Percentiles rank a stretch among this genome's conserved stretches.
phyloP scores from a whole-genome alignment of 441 rosid species.

The Viola pubescens region DNA sequence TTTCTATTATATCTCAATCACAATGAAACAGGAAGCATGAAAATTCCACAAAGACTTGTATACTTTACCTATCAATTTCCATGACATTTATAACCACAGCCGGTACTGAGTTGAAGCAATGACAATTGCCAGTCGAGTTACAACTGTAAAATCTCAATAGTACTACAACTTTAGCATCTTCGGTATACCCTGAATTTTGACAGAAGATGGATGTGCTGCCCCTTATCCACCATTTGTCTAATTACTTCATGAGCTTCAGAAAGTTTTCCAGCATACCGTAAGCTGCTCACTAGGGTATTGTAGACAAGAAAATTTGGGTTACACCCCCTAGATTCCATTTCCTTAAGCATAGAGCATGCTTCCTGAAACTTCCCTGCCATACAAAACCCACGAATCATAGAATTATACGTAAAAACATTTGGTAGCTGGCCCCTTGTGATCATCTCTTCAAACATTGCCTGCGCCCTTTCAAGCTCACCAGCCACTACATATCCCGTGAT shows the following conservation, averaged over 20 bases:
- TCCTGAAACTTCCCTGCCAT: conserved; percentile 65
- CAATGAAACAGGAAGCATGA: conserved; percentile 6
- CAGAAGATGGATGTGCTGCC: conserved; percentile 49
- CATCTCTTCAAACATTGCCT: conserved; percentile 63
- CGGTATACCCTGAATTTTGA: conserved; percentile 43
- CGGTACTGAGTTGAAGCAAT: conserved; percentile 14
- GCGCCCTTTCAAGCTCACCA: conserved; percentile 69
- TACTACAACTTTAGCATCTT: conserved; percentile 31
- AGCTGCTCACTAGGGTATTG: conserved; percentile 65
- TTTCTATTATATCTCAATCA: conserved; percentile 15
- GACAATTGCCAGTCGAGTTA: conserved; percentile 13
- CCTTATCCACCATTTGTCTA: conserved; percentile 62
- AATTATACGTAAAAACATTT: conserved; percentile 71
- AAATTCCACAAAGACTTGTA: conserved; percentile 14
- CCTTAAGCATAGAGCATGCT: conserved; percentile 63
- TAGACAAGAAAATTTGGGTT: conserved; percentile 80
- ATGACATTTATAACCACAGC: conserved; percentile 13
- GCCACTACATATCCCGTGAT: conserved; percentile 63
- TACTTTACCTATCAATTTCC: conserved; percentile 25
- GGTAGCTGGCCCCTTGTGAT: conserved; percentile 62
- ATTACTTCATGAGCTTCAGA: conserved; percentile 63
- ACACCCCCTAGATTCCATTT: conserved; percentile 85
- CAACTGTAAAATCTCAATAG: conserved; percentile 11
- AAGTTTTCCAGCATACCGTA: conserved; percentile 69
- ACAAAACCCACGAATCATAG: conserved; percentile 83